Evolutionary conservation across 176 grass and related monocot species (phyloP).

Genomic region (Tuctoria greenei): DNA sequence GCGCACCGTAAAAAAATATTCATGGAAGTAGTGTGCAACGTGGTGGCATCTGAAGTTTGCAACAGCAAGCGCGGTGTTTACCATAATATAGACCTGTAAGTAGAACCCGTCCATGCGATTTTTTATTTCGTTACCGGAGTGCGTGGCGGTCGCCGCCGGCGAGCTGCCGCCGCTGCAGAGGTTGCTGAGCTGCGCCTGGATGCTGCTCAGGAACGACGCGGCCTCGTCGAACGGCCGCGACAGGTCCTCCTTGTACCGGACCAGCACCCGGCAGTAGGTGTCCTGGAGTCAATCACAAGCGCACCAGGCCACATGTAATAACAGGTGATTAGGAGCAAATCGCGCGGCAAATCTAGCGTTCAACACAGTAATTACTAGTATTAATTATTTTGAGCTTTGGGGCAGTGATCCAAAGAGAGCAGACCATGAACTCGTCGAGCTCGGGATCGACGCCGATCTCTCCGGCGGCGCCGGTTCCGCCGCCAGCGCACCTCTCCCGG

Average conservation of each 20-base stretch:
- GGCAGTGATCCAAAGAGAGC: neutral
- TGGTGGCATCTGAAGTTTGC: neutral
- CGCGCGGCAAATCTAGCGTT: neutral
- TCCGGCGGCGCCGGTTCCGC: slow-evolving; percentile 1
- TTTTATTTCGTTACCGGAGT: slow-evolving; percentile 28
- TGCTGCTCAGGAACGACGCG: slow-evolving; percentile 73
- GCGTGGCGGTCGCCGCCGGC: slow-evolving; percentile 33
- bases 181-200: slow-evolving; percentile 73
- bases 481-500: slow-evolving; percentile 42
- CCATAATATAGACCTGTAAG: neutral
- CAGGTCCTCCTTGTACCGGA: slow-evolving; percentile 83
- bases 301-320: slow-evolving; percentile 37
- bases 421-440: slow-evolving; percentile 94
- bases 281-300: slow-evolving; percentile 39
- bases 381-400: neutral
- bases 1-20: neutral
- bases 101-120: slow-evolving; percentile 2
- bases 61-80: too few relatives aligned
- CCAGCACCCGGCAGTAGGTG: slow-evolving; percentile 59
- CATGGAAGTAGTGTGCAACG: slow-evolving; percentile 26
- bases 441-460: slow-evolving; percentile 79
- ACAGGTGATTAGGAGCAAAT: slow-evolving; percentile 34
- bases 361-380: neutral
- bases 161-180: slow-evolving; percentile 51
- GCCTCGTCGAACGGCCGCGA: slow-evolving; percentile 76